Evolutionary conservation across 306 rosid genomes (phyloP), one percentile per base, ranked within the genome.

Genomic region (Casuarina glauca): DNA sequence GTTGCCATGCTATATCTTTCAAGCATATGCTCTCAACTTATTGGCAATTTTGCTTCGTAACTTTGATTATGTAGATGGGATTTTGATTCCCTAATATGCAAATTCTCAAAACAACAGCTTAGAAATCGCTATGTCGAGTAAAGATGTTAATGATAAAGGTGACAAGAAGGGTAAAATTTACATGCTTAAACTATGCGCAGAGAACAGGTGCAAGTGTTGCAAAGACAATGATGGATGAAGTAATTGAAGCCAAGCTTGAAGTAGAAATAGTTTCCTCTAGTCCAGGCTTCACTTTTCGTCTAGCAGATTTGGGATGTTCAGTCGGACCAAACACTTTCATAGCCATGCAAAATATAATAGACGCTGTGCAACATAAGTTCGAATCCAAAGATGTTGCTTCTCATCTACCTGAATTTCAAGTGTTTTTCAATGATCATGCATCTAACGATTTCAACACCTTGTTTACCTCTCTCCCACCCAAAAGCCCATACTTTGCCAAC

Each of bases 221-320:
- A 17, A 62, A 52, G n/a, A 3, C 43, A 3, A 66, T 2, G 5
- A 73, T 64, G 4, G 57, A 78, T 7, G 51, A 62, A n/a, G 58
- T 15, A 26, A 74, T 80, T 36, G 50, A 9, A 17, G 62, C 68
- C 32, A 74, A 35, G 41, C 79, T 80, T 17, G 75, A 80, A 32
- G 19, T 74, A 19, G 4, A 26, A 26, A 26, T 26, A 26, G 32
- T 26, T 26, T 26, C 32, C 32, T 26, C 1, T 26, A 26, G 7
- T 45, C 4, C 53, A 39, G 4, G 6, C 2, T 36, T 45, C 57
- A 49, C 9, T 51, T 2, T 79, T 16, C 15, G 71, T 0, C 46
- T 80, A 2, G 79, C 79, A 32, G 83, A 80, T 19, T 74, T 80
- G 69, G 83, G 79, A 11, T 80, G 83, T 67, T 66, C 83, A 52